A percentile compares a stretch with the other conserved stretches of the same genome.
Evolutionary conservation across 73 alveolate species (phyloP).

Genomic region (Blepharisma japonicum): DNA sequence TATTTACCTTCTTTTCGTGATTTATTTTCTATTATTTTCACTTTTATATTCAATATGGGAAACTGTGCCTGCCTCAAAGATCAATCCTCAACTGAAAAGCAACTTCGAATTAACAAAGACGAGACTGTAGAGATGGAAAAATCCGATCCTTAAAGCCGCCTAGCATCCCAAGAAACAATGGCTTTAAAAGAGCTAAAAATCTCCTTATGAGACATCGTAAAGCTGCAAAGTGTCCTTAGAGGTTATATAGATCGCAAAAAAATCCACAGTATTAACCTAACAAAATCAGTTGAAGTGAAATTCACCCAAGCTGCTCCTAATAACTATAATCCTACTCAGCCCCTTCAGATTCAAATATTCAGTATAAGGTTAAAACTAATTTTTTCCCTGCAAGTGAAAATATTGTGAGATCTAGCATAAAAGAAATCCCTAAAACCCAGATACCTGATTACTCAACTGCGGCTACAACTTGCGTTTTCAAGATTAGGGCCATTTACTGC

Average conservation of each 20-base stretch:
- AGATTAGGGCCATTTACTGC: background rate
- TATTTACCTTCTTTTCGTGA: no score
- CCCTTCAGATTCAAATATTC: background rate
- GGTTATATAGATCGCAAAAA: conserved; percentile 18
- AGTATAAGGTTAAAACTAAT: background rate
- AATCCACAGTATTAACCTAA: background rate
- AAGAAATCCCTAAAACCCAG: background rate
- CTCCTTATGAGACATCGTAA: background rate
- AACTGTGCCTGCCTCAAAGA: no score
- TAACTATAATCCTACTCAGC: background rate
- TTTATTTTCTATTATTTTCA: no score
- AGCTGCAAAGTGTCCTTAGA: conserved; percentile 13
- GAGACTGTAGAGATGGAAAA: no score
- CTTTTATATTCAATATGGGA: no score
- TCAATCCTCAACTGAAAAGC: no score
- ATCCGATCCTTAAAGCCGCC: no score
- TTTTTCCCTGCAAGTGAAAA: background rate
- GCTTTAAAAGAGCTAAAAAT: background rate
- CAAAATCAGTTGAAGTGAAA: no score
- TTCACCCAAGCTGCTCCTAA: no score
- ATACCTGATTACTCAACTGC: conserved; percentile 19
- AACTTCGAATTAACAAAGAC: no score
- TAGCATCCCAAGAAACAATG: background rate
- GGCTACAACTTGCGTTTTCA: background rate
- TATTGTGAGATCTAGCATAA: background rate